Evolutionary conservation across 2,329 filamentous ascomycete species (phyloP).

Genomic region (Biscogniauxia sp.): DNA sequence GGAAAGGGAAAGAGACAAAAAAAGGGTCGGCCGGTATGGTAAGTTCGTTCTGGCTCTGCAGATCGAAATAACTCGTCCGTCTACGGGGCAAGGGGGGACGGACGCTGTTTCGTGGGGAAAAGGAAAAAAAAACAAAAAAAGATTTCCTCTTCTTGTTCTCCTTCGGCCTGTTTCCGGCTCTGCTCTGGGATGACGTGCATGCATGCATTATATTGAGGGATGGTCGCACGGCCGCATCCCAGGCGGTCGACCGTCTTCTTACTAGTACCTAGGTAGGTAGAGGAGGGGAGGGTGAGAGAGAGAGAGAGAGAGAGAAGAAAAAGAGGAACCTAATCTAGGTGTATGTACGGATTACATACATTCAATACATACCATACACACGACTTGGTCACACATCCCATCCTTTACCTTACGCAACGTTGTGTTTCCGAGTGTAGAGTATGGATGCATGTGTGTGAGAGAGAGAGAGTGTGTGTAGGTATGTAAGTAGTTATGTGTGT

Average conservation of each 20-base stretch:
- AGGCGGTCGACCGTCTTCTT: too few relatives aligned
- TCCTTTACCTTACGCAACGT: neutral
- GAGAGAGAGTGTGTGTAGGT: too few relatives aligned
- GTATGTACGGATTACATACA: too few relatives aligned
- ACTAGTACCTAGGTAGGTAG: too few relatives aligned
- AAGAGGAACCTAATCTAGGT: too few relatives aligned
- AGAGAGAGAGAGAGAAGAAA: too few relatives aligned
- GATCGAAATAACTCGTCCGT: neutral
- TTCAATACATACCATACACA: too few relatives aligned
- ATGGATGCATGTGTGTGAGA: too few relatives aligned
- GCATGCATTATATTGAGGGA: neutral
- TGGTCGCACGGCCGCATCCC: neutral
- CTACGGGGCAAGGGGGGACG: neutral
- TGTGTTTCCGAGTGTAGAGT: neutral
- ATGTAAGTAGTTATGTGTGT: too few relatives aligned
- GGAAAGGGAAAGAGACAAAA: too few relatives aligned
- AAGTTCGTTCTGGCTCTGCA: neutral
- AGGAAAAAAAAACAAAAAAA: too few relatives aligned
- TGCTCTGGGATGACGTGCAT: neutral
- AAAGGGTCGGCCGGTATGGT: neutral
- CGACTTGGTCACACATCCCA: neutral
- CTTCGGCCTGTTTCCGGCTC: neutral
- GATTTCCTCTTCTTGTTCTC: neutral
- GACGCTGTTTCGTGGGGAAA: neutral
- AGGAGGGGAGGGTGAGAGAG: neutral